Evolutionary conservation across 192 early-diverging fungal species (phyloP).

Genomic region (Gamsiella multidivaricata): DNA sequence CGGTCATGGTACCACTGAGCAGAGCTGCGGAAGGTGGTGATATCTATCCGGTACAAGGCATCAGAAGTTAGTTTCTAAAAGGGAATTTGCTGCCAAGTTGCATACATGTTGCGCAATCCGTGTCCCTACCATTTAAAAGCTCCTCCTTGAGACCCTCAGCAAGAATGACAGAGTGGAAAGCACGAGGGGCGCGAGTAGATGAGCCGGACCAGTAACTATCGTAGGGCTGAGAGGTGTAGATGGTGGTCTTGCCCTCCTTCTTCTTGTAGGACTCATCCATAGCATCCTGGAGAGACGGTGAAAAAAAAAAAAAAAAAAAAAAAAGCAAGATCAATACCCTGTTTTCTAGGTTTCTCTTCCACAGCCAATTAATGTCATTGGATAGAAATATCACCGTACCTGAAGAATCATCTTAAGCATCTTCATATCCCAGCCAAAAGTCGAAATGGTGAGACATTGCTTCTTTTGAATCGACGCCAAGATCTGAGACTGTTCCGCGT

Average conservation of each 20-base stretch:
- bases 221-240: slow-evolving; percentile 50
- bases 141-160: slow-evolving; percentile 61
- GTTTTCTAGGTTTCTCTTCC: no score
- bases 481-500: slow-evolving; percentile 38
- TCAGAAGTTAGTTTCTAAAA: no score
- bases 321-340: no score
- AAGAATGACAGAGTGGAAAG: slow-evolving; percentile 60
- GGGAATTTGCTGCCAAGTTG: no score
- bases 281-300: slow-evolving; percentile 14
- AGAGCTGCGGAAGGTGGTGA: slow-evolving; percentile 55
- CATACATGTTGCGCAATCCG: not conserved
- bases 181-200: slow-evolving; percentile 48
- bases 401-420: slow-evolving; percentile 37
- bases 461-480: slow-evolving; percentile 54
- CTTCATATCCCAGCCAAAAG: slow-evolving; percentile 45
- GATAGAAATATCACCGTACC: no score
- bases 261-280: slow-evolving; percentile 53
- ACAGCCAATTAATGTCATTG: no score
- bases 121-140: slow-evolving; percentile 42
- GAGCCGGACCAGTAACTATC: slow-evolving; percentile 50
- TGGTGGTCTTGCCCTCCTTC: slow-evolving; percentile 53
- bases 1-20: slow-evolving; percentile 60
- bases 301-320: slow-evolving; percentile 3
- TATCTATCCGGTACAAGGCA: slow-evolving; percentile 45
- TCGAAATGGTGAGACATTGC: slow-evolving; percentile 39